These are phyloP conservation scores for Lentinula aciculospora DNA, from an alignment of 768 basidiomycete genomes.

Conservation along the genomic window DNA sequence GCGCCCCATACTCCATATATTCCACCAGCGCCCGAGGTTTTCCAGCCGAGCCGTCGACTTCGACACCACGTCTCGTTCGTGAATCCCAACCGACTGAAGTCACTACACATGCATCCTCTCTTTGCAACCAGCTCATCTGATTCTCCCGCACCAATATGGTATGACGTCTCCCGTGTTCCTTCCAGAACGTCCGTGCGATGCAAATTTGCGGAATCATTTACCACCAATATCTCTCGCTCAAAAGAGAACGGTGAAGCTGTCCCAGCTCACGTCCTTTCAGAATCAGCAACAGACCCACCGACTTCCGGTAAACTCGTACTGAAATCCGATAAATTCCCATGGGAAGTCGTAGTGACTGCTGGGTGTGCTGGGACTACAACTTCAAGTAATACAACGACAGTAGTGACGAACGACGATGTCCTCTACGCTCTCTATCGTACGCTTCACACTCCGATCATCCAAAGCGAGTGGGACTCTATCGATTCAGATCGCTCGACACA, in stretches of 20 bases:
- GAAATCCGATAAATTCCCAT: background rate
- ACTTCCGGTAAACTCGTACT: background rate
- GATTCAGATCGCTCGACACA: background rate
- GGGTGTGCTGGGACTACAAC: background rate
- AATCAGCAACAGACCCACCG: constrained; percentile 1
- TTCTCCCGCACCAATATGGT: background rate
- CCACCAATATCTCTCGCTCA: too few species aligned
- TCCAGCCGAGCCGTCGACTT: background rate
- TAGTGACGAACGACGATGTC: constrained; percentile 2
- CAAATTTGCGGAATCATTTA: background rate
- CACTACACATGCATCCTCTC: background rate
- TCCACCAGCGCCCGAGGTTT: background rate
- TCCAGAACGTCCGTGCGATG: background rate
- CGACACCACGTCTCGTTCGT: constrained; percentile 4
- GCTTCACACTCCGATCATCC: background rate
- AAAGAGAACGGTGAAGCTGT: background rate
- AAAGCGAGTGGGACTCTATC: background rate
- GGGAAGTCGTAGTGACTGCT: background rate
- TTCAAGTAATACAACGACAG: too few species aligned
- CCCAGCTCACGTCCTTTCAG: background rate
- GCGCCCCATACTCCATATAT: background rate
- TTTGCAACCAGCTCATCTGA: background rate
- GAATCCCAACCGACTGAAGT: background rate
- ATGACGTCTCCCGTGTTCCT: background rate
- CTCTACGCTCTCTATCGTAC: background rate